These are phyloP conservation scores for Penicillium sp. DNA, from an alignment of 2,329 filamentous ascomycete species.

Conservation along the genomic window DNA sequence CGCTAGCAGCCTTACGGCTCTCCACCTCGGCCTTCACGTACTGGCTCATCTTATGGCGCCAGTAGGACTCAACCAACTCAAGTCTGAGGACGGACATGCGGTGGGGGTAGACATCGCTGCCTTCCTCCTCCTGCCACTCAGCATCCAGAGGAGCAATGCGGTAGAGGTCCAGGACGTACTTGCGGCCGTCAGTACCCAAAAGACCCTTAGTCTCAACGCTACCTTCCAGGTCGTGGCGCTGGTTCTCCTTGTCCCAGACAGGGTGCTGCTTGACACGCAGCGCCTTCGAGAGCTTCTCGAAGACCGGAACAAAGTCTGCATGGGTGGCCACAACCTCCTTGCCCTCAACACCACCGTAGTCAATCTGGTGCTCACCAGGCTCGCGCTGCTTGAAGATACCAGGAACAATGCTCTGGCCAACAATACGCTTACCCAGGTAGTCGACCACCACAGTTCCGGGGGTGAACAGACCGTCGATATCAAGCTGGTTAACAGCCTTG, in stretches of 20 bases:
- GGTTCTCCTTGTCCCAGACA: slow-evolving; percentile 94
- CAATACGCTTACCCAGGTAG: slow-evolving; percentile 92
- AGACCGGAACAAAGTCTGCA: slow-evolving; percentile 71
- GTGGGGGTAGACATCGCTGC: slow-evolving; percentile 66
- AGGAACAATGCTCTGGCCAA: slow-evolving; percentile 94
- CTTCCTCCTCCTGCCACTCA: slow-evolving; percentile 72
- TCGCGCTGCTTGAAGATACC: slow-evolving; percentile 99
- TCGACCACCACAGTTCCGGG: slow-evolving; percentile 94
- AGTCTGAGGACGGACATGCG: slow-evolving; percentile 89
- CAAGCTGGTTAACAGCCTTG: slow-evolving; percentile 89
- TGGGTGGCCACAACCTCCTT: slow-evolving; percentile 91
- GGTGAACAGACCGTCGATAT: slow-evolving; percentile 88
- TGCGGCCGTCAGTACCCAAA: slow-evolving; percentile 90
- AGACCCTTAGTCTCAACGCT: slow-evolving; percentile 97
- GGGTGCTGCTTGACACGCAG: slow-evolving; percentile 87
- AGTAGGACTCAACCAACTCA: slow-evolving; percentile 80
- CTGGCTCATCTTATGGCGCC: slow-evolving; percentile 75
- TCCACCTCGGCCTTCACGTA: slow-evolving; percentile 75
- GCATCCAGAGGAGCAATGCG: slow-evolving; percentile 87
- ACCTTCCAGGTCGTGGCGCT: slow-evolving; percentile 81
- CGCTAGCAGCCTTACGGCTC: slow-evolving; percentile 46
- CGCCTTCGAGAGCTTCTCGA: slow-evolving; percentile 82
- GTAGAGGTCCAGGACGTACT: slow-evolving; percentile 96
- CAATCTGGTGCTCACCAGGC: slow-evolving; percentile 94
- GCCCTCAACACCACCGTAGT: slow-evolving; percentile 95